Conservation (phyloP, 768 basidiomycete genomes). For the Russula foetens region DNA sequence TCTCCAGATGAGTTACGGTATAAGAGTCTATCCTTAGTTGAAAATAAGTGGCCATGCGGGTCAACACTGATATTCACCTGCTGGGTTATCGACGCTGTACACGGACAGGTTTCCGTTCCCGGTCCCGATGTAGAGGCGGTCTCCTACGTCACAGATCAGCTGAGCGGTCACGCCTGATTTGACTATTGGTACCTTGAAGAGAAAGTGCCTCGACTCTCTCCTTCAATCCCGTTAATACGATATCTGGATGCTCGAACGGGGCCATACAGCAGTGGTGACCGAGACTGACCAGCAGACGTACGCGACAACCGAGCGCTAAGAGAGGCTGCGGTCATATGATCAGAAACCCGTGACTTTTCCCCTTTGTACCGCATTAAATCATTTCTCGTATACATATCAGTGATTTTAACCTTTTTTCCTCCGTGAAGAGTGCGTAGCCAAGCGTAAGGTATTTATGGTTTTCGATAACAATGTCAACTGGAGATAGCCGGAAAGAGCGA, state of each 20-base stretch:
- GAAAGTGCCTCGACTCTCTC: constrained; percentile 16
- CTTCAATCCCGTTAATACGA: constrained; percentile 14
- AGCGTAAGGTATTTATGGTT: neutral
- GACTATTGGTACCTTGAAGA: constrained; percentile 9
- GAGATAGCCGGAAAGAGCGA: neutral
- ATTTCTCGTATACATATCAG: too few species aligned
- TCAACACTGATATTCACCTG: constrained; percentile 27
- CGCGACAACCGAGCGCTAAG: too few species aligned
- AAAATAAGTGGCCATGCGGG: neutral
- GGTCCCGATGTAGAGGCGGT: constrained; percentile 57
- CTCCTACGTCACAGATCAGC: constrained; percentile 28
- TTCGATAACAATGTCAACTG: neutral
- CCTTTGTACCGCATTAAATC: too few species aligned
- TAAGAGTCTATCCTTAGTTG: constrained; percentile 24
- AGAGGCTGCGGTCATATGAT: neutral
- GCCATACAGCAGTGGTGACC: constrained; percentile 6
- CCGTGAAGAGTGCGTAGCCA: too few species aligned
- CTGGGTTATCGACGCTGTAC: constrained; percentile 37
- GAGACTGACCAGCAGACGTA: too few species aligned
- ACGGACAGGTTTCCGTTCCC: constrained; percentile 46
- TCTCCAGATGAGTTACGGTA: constrained; percentile 43
- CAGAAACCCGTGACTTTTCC: neutral
- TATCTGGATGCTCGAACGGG: constrained; percentile 15
- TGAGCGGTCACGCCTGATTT: neutral
- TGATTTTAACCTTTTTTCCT: too few species aligned